Base-by-base conservation (phyloP, 2,329 filamentous ascomycete genomes). In the Stemphylium lycopersici region DNA sequence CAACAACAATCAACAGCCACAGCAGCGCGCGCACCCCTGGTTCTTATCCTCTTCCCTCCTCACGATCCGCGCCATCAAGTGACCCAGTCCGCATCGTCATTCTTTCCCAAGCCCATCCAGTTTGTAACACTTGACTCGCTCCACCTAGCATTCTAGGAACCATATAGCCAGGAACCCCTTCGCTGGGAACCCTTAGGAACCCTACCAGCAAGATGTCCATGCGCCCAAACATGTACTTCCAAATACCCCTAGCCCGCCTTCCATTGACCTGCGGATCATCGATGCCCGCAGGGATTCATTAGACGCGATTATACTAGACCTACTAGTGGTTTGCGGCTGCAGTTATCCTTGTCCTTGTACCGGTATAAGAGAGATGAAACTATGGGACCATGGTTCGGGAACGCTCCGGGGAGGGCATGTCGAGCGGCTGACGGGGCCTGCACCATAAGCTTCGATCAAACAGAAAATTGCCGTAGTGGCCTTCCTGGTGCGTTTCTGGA, bases 91-190 rank as follows among this genome's bases (percentile, higher is more conserved):
- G 16, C 20, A 54, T 44, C 46, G 51, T 50, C 46, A 54, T 44
- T 41, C 40, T 31, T 42, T 54, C 34, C 40, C 34, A 54, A 54
- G 46, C 33, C 26, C 39, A 37, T 40, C 36, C 33, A 44, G 43
- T 50, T 54, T 42, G 41, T 54, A 39, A 50, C 39, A 33, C 46
- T 50, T 54, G 51, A 54, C 47, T 54, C 51, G 51, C 51, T 54
- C 46, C 51, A 54, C 51, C 51, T 54, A 44, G 46, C 51, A 41
- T 44, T 54, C 51, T 54, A 50, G 51, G 51, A 54, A 54, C 33
- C 39, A 43, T 49, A 43, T 44, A 34, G 46, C 51, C 37, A 54
- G 51, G 51, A 54, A 54, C 24, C 36, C 51, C 51, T 54, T 54
- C 47, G 40, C 40, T 42, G 46, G 51, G 18, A 49, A 48, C 32